Evolutionary conservation across 257 asterid species (phyloP), one percentile per base, ranked within the genome.

Genomic region (Thymus mandschuricus): DNA sequence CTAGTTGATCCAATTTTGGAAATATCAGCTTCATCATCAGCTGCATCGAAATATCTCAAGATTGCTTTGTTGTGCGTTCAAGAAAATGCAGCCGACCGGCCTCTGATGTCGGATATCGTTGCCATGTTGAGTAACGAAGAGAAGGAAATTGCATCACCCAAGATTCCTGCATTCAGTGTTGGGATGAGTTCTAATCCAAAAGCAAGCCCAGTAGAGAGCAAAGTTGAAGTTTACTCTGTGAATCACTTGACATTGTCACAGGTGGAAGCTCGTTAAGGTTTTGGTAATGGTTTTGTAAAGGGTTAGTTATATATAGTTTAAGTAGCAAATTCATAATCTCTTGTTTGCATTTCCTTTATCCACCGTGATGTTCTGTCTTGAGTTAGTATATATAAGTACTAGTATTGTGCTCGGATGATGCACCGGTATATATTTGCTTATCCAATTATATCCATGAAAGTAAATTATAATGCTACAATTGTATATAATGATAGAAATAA

Each of bases 201-300:
- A 29, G 62, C 62, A 56, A 29, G 38, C 31, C 8, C 28, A 48
- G n/a, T 7, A 31, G 44, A 11, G 8, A 5, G 3, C 8, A 43
- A 15, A 13, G 56, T 15, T 13, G 30, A 50, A 5, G n/a, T 12
- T 10, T 13, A 8, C 55, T 49, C 55, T 12, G 21, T 12, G 27
- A 49, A 49, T 12, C 7, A 3, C 0, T 49, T 49, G 66, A 73
- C 77, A 43, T 13, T 73, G 28, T 64, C 71, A n/a, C 46, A 40
- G 3, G 12, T 64, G 40, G 77, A 52, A 31, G 49, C 71, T 6
- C 77, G 77, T 43, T 73, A 59, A 73, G 40, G 33, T 46, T 46
- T 46, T 46, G 3, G 13, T 3, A 38, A 38, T 38, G 44, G 3
- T 38, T 21, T 21, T 21, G 21, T 21, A 21, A 21, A 21, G 21